A percentile compares a stretch with the other conserved stretches of the same genome.
Evolutionary conservation across 106 monocot genomes (phyloP).

Genomic region (Dioscorea alata): DNA sequence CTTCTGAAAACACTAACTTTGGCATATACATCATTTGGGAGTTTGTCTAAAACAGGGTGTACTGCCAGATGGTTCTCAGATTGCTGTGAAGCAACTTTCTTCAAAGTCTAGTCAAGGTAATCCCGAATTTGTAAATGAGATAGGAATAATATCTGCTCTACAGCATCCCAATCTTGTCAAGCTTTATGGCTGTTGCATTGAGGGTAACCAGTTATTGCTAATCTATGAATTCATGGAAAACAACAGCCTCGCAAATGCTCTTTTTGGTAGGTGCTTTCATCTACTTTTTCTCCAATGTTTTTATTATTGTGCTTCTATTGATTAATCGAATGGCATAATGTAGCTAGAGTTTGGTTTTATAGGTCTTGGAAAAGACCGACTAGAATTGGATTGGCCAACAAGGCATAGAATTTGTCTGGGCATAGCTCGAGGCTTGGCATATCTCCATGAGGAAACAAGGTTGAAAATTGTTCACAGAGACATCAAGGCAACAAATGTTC

Average conservation of each 20-base stretch:
- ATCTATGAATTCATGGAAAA: conserved; percentile 21
- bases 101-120: conserved; percentile 1
- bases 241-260: conserved; percentile 16
- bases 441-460: conserved; percentile 4
- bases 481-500: not conserved
- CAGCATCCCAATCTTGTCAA: conserved; percentile 21
- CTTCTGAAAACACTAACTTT: too few species aligned
- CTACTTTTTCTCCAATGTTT: not conserved
- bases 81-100: conserved; percentile 9
- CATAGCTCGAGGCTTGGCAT: conserved; percentile 3
- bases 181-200: conserved; percentile 18
- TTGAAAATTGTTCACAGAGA: conserved; percentile 2
- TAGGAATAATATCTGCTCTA: conserved; percentile 19
- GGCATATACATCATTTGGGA: not conserved
- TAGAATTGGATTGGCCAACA: conserved; percentile 19
- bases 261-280: conserved; percentile 14
- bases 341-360: too few species aligned
- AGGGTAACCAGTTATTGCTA: conserved; percentile 13
- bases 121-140: conserved; percentile 2
- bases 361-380: conserved; percentile 2
- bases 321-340: too few species aligned
- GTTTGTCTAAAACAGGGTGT: not conserved
- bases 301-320: too few species aligned
- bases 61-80: not conserved
- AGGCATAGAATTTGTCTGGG: conserved; percentile 11